phyloP scores from a whole-genome alignment of 1,139 yeast genomes.

The Saccharomyces hybrid region DNA sequence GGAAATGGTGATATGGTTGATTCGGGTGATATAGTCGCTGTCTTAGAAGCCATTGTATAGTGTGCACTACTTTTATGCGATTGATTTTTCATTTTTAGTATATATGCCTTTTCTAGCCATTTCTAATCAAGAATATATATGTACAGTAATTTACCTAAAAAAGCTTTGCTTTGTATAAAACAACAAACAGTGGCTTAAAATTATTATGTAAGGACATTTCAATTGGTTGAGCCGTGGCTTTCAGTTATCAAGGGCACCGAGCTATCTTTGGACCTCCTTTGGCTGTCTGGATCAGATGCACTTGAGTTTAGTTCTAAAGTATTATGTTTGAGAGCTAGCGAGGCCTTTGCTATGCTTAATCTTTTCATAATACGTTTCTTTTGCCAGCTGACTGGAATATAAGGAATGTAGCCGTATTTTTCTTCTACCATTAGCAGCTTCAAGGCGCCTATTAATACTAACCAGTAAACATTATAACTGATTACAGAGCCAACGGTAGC shows the following conservation, averaged over 20 bases:
- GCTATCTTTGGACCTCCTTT: slow-evolving; percentile 28
- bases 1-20: slow-evolving; percentile 92
- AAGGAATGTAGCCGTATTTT: slow-evolving; percentile 52
- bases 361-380: slow-evolving; percentile 48
- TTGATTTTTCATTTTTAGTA: not conserved
- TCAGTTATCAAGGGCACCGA: slow-evolving; percentile 21
- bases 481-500: slow-evolving; percentile 91
- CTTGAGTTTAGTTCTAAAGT: slow-evolving; percentile 1
- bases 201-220: not conserved
- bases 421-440: slow-evolving; percentile 51
- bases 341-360: slow-evolving; percentile 24
- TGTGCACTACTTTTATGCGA: not conserved
- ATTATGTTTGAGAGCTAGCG: slow-evolving; percentile 18
- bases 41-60: slow-evolving; percentile 32
- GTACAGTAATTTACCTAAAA: not conserved
- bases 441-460: slow-evolving; percentile 48
- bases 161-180: not conserved
- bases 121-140: not conserved
- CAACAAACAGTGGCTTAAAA: not conserved
- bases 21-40: slow-evolving; percentile 90
- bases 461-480: slow-evolving; percentile 73
- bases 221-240: not conserved
- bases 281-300: slow-evolving; percentile 2
- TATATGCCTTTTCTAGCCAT: not conserved
- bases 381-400: slow-evolving; percentile 56